Percentiles rank a stretch among this genome's conserved stretches.
Conservation (phyloP, 73 alveolate genomes). For the Stentor coeruleus region DNA sequence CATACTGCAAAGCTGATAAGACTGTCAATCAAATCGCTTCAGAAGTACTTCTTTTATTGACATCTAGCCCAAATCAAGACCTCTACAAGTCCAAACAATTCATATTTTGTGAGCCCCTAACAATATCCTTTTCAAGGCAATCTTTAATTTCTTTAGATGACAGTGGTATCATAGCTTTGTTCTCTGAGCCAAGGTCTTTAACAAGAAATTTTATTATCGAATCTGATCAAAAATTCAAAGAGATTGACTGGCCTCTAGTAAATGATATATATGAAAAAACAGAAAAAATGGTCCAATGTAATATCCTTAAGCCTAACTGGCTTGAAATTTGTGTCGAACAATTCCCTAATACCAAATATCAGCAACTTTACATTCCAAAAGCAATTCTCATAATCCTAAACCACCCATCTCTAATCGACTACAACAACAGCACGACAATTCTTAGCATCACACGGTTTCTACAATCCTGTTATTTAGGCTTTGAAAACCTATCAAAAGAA, state of each 20-base stretch:
- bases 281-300: neutral
- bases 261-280: neutral
- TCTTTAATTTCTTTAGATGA: neutral
- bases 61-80: neutral
- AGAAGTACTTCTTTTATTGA: neutral
- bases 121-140: neutral
- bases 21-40: neutral
- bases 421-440: neutral
- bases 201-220: neutral
- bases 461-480: neutral
- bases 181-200: neutral
- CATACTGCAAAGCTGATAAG: neutral
- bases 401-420: neutral
- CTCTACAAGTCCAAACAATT: neutral
- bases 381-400: neutral
- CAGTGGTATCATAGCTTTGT: neutral
- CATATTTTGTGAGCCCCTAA: neutral
- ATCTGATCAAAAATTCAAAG: neutral
- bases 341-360: neutral
- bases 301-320: neutral
- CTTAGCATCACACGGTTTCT: too few relatives aligned
- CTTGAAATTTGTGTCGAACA: neutral
- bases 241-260: neutral
- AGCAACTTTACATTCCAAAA: neutral
- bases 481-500: neutral